Conservation (phyloP, 768 basidiomycete species). For the Albatrellus ellisii region DNA sequence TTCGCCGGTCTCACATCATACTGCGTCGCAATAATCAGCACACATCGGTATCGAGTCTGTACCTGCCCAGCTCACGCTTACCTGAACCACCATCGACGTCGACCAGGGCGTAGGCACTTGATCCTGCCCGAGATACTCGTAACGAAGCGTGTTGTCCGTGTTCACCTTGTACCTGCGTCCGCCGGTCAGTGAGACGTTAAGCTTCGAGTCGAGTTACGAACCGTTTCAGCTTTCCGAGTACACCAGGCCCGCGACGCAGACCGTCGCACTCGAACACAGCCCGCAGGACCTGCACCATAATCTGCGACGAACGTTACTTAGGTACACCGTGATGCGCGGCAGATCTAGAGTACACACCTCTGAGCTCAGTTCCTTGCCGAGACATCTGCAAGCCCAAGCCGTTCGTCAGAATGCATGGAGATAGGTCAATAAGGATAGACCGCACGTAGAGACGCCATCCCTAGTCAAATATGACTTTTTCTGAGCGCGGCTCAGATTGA, state of each 20-base stretch:
- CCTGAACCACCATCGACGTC: constrained; percentile 46
- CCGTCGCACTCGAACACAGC: constrained; percentile 46
- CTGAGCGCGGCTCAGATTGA: constrained; percentile 32
- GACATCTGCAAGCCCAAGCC: constrained; percentile 17
- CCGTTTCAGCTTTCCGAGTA: constrained; percentile 51
- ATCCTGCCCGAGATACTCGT: constrained; percentile 40
- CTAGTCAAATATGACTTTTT: constrained; percentile 33
- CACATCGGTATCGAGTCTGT: no score
- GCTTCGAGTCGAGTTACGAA: constrained; percentile 13
- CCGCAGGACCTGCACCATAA: constrained; percentile 48
- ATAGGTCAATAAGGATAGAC: background rate
- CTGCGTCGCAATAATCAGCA: no score
- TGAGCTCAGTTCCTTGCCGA: constrained; percentile 41
- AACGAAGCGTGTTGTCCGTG: constrained; percentile 30
- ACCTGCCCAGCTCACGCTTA: no score
- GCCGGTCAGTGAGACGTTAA: no score
- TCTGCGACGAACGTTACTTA: constrained; percentile 19
- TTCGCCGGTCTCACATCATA: no score
- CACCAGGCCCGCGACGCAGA: constrained; percentile 52
- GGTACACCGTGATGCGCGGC: background rate
- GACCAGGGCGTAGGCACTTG: constrained; percentile 55
- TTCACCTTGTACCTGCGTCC: constrained; percentile 42
- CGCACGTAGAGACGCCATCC: constrained; percentile 35
- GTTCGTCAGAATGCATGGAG: constrained; percentile 14
- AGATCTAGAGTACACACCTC: constrained; percentile 25